Conservation (phyloP, 2,329 filamentous ascomycete species). For the Aspergillus fructus region DNA sequence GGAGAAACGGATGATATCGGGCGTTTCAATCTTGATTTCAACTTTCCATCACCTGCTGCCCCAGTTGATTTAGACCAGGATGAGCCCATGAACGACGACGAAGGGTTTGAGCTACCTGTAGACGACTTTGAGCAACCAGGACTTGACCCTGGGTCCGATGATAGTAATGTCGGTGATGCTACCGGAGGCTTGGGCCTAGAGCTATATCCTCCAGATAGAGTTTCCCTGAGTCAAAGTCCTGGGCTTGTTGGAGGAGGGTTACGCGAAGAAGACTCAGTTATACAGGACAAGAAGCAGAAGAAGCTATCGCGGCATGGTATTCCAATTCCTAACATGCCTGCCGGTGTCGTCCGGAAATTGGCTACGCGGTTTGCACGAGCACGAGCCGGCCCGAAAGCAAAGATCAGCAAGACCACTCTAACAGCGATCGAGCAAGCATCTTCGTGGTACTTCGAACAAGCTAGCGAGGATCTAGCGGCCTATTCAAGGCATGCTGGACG, state of each 20-base stretch:
- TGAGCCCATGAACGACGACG: slow-evolving; percentile 33
- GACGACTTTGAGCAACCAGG: slow-evolving; percentile 28
- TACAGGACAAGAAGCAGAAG: slow-evolving; percentile 48
- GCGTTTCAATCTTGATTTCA: slow-evolving; percentile 42
- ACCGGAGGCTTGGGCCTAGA: slow-evolving; percentile 34
- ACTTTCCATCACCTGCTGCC: slow-evolving; percentile 38
- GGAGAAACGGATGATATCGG: slow-evolving; percentile 46
- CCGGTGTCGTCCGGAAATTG: slow-evolving; percentile 67
- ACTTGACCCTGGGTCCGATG: slow-evolving; percentile 25
- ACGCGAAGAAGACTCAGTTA: slow-evolving; percentile 30
- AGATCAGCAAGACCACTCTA: slow-evolving; percentile 71
- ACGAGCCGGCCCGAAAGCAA: slow-evolving; percentile 64
- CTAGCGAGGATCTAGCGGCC: slow-evolving; percentile 73
- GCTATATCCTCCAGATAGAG: slow-evolving; percentile 27
- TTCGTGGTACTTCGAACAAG: slow-evolving; percentile 90
- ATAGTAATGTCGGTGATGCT: slow-evolving; percentile 21
- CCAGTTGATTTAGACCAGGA: slow-evolving; percentile 32
- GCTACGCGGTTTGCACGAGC: slow-evolving; percentile 67
- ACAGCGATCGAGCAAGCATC: slow-evolving; percentile 75
- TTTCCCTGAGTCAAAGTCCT: slow-evolving; percentile 31
- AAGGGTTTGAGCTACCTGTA: slow-evolving; percentile 34
- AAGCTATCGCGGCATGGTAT: slow-evolving; percentile 69
- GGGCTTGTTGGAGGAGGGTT: slow-evolving; percentile 37
- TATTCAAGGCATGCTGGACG: slow-evolving; percentile 81
- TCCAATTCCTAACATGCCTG: slow-evolving; percentile 72